Percentiles rank a stretch among this genome's conserved stretches.
These are phyloP conservation scores for Cyclotella kingstonii DNA, from an alignment of 108 stramenopile species.

Conservation along the genomic window DNA sequence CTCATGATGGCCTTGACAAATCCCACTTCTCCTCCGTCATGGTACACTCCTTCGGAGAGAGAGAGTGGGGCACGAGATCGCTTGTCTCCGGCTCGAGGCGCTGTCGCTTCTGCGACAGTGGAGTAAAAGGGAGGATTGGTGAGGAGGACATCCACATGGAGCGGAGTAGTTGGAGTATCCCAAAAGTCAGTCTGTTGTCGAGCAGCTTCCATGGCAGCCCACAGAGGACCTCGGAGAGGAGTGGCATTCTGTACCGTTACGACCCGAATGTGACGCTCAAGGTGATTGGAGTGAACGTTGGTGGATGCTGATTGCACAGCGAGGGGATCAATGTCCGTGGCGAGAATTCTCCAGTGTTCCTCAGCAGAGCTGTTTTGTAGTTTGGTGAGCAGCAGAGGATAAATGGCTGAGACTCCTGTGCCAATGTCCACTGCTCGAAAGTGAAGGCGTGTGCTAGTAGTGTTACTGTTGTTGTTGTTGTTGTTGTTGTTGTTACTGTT, in stretches of 20 bases:
- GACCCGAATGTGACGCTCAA: conserved; percentile 52
- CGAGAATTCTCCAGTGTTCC: conserved; percentile 57
- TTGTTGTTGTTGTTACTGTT: neutral
- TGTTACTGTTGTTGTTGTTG: conserved; percentile 11
- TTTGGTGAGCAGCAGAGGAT: conserved; percentile 65
- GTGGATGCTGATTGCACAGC: conserved; percentile 62
- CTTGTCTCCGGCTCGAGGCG: conserved; percentile 62
- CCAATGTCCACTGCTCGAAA: conserved; percentile 84
- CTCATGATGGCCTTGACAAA: conserved; percentile 49
- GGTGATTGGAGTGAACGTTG: conserved; percentile 74
- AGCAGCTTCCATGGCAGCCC: conserved; percentile 30
- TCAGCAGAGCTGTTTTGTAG: neutral
- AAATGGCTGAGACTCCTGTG: conserved; percentile 86
- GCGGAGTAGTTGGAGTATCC: neutral
- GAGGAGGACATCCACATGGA: conserved; percentile 80
- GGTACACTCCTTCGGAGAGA: conserved; percentile 63
- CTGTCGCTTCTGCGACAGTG: conserved; percentile 45
- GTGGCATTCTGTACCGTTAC: conserved; percentile 39
- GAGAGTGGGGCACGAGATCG: conserved; percentile 70
- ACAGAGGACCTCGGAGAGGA: conserved; percentile 13
- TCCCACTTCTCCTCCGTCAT: conserved; percentile 56
- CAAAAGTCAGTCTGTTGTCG: neutral
- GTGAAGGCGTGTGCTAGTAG: neutral
- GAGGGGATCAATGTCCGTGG: conserved; percentile 85
- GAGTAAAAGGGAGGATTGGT: conserved; percentile 95